Percentiles rank a stretch among this genome's conserved stretches.
These are phyloP conservation scores for Fusarium piperis DNA, from an alignment of 2,329 filamentous ascomycete genomes.

Conservation along the genomic window DNA sequence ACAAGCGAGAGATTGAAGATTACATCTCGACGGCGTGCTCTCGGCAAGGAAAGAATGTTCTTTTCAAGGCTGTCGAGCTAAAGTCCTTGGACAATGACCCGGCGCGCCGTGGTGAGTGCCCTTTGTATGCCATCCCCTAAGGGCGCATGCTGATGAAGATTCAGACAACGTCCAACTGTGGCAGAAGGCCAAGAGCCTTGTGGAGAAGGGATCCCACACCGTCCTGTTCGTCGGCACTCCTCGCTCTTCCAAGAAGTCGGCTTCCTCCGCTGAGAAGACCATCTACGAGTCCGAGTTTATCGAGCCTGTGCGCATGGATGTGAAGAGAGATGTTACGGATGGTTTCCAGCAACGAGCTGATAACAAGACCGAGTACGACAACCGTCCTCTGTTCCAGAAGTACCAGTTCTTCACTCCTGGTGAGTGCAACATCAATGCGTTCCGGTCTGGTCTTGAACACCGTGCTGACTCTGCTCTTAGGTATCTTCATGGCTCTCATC, in stretches of 20 bases:
- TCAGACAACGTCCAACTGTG: slow-evolving; percentile 19
- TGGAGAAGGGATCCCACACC: slow-evolving; percentile 66
- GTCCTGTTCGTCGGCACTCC: slow-evolving; percentile 79
- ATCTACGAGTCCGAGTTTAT: slow-evolving; percentile 74
- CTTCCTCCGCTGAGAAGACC: slow-evolving; percentile 45
- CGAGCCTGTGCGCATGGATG: slow-evolving; percentile 72
- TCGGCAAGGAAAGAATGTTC: slow-evolving; percentile 51
- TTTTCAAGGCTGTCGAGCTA: slow-evolving; percentile 55
- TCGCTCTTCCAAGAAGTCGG: slow-evolving; percentile 8
- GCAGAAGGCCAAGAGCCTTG: slow-evolving; percentile 17
- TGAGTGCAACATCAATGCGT: slow-evolving; percentile 47
- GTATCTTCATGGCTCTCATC: slow-evolving; percentile 87
- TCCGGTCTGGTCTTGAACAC: not conserved
- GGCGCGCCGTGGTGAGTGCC: slow-evolving; percentile 58
- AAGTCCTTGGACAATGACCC: slow-evolving; percentile 53
- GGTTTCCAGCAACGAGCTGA: slow-evolving; percentile 46
- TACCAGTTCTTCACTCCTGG: slow-evolving; percentile 95
- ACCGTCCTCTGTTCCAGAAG: slow-evolving; percentile 79
- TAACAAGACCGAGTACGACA: slow-evolving; percentile 53
- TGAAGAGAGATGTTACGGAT: slow-evolving; percentile 69
- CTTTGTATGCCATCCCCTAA: not conserved
- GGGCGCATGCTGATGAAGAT: slow-evolving; percentile 6
- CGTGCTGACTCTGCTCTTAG: slow-evolving; percentile 55
- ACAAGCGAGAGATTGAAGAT: slow-evolving; percentile 51
- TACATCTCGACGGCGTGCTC: slow-evolving; percentile 60